A percentile compares a stretch with the other conserved stretches of the same genome.
phyloP scores from a whole-genome alignment of 2,329 filamentous ascomycete species.

The Madurella mycetomatis region DNA sequence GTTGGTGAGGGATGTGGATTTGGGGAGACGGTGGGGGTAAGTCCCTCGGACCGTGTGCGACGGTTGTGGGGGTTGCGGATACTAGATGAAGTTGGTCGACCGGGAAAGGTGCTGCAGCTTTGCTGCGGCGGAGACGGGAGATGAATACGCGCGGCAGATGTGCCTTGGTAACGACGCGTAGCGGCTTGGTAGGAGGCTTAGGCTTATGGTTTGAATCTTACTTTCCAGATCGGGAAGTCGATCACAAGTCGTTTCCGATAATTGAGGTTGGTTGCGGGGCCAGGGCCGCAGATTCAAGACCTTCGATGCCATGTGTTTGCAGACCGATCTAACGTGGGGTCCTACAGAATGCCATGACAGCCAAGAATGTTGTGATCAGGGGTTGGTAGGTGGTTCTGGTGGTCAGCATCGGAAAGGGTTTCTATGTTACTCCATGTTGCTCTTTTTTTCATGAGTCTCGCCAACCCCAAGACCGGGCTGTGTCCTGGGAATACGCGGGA shows the following conservation, averaged over 20 bases:
- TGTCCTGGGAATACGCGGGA: background rate
- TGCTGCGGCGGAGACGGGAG: background rate
- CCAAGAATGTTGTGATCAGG: slow-evolving; percentile 1
- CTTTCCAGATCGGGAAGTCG: slow-evolving; percentile 1
- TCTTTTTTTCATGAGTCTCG: too few relatives aligned
- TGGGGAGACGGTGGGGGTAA: slow-evolving; percentile 41
- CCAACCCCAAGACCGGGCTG: too few relatives aligned
- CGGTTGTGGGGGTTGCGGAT: too few relatives aligned
- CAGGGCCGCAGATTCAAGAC: background rate
- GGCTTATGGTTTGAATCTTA: background rate
- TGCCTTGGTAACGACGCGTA: background rate
- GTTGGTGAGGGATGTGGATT: slow-evolving; percentile 48
- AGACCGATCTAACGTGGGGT: background rate
- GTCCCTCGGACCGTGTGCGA: too few relatives aligned
- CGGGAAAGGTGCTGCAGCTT: too few relatives aligned
- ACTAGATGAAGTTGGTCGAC: too few relatives aligned
- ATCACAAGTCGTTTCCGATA: background rate
- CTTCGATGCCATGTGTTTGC: background rate
- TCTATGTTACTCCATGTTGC: too few relatives aligned
- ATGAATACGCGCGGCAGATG: background rate
- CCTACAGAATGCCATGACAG: background rate
- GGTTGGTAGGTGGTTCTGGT: background rate
- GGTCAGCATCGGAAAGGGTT: too few relatives aligned
- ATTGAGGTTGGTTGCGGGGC: background rate
- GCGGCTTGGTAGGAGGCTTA: slow-evolving; percentile 8